Conservation (phyloP, 306 rosid genomes). For the Argentina anserina region DNA sequence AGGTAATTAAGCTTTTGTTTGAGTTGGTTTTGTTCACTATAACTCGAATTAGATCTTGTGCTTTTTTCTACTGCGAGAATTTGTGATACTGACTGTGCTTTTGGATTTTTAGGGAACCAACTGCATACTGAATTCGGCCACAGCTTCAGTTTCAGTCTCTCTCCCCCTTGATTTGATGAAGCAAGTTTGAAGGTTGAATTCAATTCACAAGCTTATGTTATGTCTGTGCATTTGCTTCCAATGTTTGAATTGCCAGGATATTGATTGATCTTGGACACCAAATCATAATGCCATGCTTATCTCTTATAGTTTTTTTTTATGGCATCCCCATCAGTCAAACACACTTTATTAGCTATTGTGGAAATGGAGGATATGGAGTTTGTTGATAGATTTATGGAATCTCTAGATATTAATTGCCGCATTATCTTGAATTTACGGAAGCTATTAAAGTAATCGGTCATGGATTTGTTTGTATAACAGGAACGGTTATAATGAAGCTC, state of each 20-base stretch:
- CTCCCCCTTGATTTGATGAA: conserved; percentile 21
- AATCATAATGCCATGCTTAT: not conserved
- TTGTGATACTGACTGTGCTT: not conserved
- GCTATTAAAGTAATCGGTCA: not conserved
- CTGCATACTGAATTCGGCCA: conserved; percentile 12
- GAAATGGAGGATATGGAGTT: not conserved
- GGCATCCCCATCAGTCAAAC: not conserved
- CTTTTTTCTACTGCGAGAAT: conserved; percentile 1
- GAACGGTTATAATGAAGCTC: not conserved
- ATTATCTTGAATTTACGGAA: not conserved
- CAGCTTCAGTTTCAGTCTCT: conserved; percentile 22
- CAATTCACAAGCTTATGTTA: not conserved
- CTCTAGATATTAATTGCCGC: not conserved
- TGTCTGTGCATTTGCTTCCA: not conserved
- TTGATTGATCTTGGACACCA: not conserved
- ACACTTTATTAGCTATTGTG: not conserved
- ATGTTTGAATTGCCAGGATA: not conserved
- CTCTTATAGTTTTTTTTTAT: not conserved
- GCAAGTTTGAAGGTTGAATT: conserved; percentile 35
- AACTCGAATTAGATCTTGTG: conserved; percentile 17
- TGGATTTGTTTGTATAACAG: not conserved
- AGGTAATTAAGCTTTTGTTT: conserved; percentile 6
- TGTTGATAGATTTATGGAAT: not conserved
- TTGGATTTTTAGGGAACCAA: conserved; percentile 20
- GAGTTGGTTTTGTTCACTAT: not conserved